Evolutionary conservation across 345 rosid species (phyloP).

Genomic region (Kernera saxatilis): DNA sequence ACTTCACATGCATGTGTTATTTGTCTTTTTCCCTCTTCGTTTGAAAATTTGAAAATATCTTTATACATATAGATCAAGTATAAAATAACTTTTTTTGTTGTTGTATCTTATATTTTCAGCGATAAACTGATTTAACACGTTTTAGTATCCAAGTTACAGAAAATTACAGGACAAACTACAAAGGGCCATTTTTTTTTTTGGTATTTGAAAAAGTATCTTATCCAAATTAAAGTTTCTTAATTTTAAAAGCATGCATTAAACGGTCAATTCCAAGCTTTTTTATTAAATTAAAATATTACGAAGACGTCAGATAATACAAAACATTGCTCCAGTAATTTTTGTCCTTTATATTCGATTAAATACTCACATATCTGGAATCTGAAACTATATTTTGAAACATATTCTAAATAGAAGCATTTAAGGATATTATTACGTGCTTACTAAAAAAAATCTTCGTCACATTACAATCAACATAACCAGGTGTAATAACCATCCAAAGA

Average conservation of each 20-base stretch:
- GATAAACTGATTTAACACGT: neutral
- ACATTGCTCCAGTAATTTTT: conserved; percentile 4
- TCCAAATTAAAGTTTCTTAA: neutral
- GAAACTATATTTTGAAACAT: conserved; percentile 10
- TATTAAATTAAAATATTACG: neutral
- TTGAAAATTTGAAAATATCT: neutral
- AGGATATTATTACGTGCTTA: neutral
- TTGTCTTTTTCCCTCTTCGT: neutral
- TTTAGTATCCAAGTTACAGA: neutral
- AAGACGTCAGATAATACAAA: neutral
- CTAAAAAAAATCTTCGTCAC: neutral
- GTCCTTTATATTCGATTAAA: neutral
- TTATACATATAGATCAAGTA: neutral
- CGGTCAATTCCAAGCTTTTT: neutral
- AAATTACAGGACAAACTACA: neutral
- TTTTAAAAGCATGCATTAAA: neutral
- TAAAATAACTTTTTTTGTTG: too few relatives aligned
- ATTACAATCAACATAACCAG: neutral
- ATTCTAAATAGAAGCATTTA: neutral
- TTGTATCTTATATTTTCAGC: neutral
- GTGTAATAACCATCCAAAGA: neutral
- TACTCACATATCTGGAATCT: neutral
- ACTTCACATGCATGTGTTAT: conserved; percentile 16
- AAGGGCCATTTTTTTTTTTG: neutral
- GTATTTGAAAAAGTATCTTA: neutral